Conservation (phyloP, 225 moss, liverwort and hornwort genomes). For the Climacium dendroides region DNA sequence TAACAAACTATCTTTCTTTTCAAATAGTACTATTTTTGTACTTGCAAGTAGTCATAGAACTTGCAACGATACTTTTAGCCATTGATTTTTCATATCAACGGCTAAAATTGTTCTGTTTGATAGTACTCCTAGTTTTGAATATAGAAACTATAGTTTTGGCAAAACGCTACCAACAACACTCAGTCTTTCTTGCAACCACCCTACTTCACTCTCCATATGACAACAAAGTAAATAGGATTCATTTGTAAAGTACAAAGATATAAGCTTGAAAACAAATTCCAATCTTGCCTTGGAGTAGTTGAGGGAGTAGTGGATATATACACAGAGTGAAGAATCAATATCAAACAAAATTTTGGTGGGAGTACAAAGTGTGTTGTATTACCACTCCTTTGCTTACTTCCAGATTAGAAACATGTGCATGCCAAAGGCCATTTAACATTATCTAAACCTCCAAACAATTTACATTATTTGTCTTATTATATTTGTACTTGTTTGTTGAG, state of each 20-base stretch:
- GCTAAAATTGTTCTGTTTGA: too few relatives aligned
- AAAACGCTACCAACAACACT: too few relatives aligned
- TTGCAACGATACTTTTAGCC: too few relatives aligned
- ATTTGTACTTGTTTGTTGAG: rapidly evolving
- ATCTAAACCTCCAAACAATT: neutral
- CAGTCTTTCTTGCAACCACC: too few relatives aligned
- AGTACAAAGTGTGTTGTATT: neutral
- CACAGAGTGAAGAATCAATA: rapidly evolving
- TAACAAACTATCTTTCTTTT: too few relatives aligned
- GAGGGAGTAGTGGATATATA: too few relatives aligned
- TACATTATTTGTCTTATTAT: neutral
- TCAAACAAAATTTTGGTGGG: neutral
- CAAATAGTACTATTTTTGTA: too few relatives aligned
- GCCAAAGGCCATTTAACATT: neutral
- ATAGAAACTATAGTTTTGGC: too few relatives aligned
- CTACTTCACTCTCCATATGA: rapidly evolving
- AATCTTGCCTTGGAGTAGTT: rapidly evolving
- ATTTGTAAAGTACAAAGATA: rapidly evolving
- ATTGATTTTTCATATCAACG: too few relatives aligned
- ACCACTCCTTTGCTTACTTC: rapidly evolving
- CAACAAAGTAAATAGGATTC: neutral
- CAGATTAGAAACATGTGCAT: rapidly evolving
- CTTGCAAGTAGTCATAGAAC: too few relatives aligned
- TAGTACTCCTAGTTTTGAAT: too few relatives aligned
- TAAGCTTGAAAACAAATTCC: neutral